Evolutionary conservation across 2,329 filamentous ascomycete species (phyloP).

Genomic region (Hymenoscyphus fructigenus): DNA sequence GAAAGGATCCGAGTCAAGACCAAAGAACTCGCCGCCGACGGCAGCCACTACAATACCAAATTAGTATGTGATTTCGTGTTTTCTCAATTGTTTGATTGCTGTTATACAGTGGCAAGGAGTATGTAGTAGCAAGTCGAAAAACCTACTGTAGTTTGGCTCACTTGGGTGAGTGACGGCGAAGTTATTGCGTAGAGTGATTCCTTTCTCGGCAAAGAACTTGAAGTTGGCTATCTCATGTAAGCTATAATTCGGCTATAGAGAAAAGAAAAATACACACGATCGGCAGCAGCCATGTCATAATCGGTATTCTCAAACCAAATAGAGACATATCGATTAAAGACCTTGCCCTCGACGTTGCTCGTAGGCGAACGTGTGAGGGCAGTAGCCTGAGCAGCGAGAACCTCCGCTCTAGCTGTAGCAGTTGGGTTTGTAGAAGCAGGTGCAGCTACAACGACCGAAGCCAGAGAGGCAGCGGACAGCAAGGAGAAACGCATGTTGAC

Average conservation of each 20-base stretch:
- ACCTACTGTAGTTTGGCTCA: conserved; percentile 67
- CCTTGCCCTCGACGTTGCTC: conserved; percentile 66
- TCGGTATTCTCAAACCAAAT: conserved; percentile 80
- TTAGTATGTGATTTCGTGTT: neutral
- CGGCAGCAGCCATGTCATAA: conserved; percentile 61
- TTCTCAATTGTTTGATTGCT: neutral
- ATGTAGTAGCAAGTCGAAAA: neutral
- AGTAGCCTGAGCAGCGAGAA: conserved; percentile 57
- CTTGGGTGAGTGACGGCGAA: conserved; percentile 69
- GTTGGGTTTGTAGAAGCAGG: conserved; percentile 38
- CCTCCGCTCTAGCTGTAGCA: conserved; percentile 49
- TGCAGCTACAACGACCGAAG: conserved; percentile 31
- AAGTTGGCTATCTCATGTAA: conserved; percentile 49
- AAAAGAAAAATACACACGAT: conserved; percentile 50
- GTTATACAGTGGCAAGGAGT: no score
- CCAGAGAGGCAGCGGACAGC: conserved; percentile 29
- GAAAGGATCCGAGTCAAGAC: conserved; percentile 52
- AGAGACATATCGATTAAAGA: conserved; percentile 69
- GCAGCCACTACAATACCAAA: conserved; percentile 3
- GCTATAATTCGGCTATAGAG: conserved; percentile 3
- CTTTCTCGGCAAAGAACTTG: conserved; percentile 56
- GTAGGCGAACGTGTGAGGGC: conserved; percentile 60
- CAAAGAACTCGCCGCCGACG: conserved; percentile 16
- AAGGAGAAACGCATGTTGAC: conserved; percentile 30
- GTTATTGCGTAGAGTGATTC: conserved; percentile 60